Evolutionary conservation across 345 rosid genomes (phyloP).

Genomic region (Geranium brycei): DNA sequence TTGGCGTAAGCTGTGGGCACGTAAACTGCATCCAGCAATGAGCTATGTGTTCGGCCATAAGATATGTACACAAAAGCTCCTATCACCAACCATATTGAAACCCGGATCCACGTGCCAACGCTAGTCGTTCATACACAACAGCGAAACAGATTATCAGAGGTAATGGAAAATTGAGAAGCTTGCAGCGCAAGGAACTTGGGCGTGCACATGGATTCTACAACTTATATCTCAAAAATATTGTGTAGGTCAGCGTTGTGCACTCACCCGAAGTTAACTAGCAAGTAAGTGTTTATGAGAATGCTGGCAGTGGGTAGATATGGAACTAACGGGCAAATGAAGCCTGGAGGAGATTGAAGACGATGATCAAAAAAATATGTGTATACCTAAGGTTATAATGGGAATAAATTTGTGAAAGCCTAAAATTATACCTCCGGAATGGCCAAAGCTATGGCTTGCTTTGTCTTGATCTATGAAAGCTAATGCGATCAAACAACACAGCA

Average conservation of each 20-base stretch:
- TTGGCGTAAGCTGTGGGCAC: constrained; percentile 27
- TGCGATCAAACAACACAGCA: neutral
- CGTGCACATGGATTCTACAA: too few relatives aligned
- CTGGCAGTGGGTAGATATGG: neutral
- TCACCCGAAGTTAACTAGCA: neutral
- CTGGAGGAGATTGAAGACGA: neutral
- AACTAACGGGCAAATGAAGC: neutral
- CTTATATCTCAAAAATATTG: too few relatives aligned
- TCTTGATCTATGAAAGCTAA: neutral
- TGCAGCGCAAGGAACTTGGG: too few relatives aligned
- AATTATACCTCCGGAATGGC: neutral
- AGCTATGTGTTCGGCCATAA: constrained; percentile 52
- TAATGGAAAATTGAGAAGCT: too few relatives aligned
- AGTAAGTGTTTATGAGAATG: neutral
- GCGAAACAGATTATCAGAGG: too few relatives aligned
- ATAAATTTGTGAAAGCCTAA: too few relatives aligned
- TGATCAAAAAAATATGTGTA: too few relatives aligned
- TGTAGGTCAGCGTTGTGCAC: neutral
- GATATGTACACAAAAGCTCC: constrained; percentile 39
- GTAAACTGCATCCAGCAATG: constrained; percentile 24
- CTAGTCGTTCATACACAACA: constrained; percentile 10
- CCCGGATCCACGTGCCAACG: constrained; percentile 50
- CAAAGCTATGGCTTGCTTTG: neutral
- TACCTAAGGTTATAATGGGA: too few relatives aligned
- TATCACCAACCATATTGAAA: constrained; percentile 46